These are phyloP conservation scores for Daldinia childiae DNA, from an alignment of 495 filamentous ascomycete species.

Conservation along the genomic window DNA sequence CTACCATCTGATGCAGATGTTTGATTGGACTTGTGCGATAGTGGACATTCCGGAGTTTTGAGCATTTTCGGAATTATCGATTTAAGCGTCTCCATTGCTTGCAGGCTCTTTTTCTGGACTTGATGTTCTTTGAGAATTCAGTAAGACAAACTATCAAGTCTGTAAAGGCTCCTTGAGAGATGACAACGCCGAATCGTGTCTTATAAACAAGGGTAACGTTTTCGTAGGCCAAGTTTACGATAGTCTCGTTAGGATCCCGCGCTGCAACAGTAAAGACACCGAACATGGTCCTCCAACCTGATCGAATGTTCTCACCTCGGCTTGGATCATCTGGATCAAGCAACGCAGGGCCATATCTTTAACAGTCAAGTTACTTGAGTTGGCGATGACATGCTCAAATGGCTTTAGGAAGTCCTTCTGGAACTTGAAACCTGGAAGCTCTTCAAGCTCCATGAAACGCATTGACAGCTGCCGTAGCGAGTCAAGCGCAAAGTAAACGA, in stretches of 20 bases:
- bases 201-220: constrained; percentile 98
- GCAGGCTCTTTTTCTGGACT: constrained; percentile 95
- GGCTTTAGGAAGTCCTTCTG: constrained; percentile 99
- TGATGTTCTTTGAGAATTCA: constrained; percentile 97
- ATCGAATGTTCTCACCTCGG: constrained; percentile 95
- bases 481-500: constrained; percentile 97
- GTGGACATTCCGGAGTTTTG: constrained; percentile 91
- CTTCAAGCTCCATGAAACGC: constrained; percentile 98
- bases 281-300: constrained; percentile 99
- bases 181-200: constrained; percentile 93
- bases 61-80: constrained; percentile 93
- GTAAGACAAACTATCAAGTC: constrained; percentile 96
- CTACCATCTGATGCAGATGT: constrained; percentile 46
- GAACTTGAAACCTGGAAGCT: constrained; percentile 98
- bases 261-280: constrained; percentile 97
- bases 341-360: constrained; percentile 99
- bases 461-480: constrained; percentile 94
- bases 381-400: constrained; percentile 96
- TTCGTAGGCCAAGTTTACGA: constrained; percentile 95
- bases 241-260: constrained; percentile 89
- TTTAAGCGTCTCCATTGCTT: constrained; percentile 94
- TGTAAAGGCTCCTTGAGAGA: constrained; percentile 95
- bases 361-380: constrained; percentile 86
- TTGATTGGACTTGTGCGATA: constrained; percentile 66
- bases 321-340: constrained; percentile 98